These are phyloP conservation scores for Lactarius vividus DNA, from an alignment of 768 basidiomycete species.

Conservation along the genomic window DNA sequence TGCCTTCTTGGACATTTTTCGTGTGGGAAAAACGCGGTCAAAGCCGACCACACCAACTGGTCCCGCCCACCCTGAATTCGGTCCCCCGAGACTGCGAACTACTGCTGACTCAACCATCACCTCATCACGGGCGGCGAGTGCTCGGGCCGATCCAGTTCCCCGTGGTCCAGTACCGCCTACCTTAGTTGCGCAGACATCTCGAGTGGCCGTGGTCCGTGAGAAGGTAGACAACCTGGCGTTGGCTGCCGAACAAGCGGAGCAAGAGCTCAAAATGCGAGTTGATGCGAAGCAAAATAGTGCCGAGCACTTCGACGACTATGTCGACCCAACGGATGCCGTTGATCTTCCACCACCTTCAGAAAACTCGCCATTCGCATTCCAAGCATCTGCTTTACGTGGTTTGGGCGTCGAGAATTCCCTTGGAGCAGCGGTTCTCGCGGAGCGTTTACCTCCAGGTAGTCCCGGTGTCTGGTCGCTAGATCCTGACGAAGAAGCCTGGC, in stretches of 20 bases:
- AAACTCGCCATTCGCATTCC: slow-evolving; percentile 69
- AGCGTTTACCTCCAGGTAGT: slow-evolving; percentile 61
- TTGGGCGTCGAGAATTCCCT: slow-evolving; percentile 73
- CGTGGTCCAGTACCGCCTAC: slow-evolving; percentile 28
- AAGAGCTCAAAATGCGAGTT: slow-evolving; percentile 60
- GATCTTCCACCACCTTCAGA: slow-evolving; percentile 71
- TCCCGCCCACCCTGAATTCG: slow-evolving; percentile 38
- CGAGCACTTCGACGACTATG: slow-evolving; percentile 51
- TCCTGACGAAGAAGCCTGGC: slow-evolving; percentile 64
- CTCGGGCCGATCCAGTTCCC: slow-evolving; percentile 27
- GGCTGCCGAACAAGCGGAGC: slow-evolving; percentile 75
- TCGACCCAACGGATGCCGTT: slow-evolving; percentile 83
- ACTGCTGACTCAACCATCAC: slow-evolving; percentile 28
- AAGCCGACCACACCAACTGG: slow-evolving; percentile 52
- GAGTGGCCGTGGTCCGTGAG: slow-evolving; percentile 81
- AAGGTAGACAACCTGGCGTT: slow-evolving; percentile 66
- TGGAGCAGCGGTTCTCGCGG: slow-evolving; percentile 72
- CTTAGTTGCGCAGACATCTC: slow-evolving; percentile 28
- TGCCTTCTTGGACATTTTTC: slow-evolving; percentile 67
- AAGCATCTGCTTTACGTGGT: slow-evolving; percentile 70
- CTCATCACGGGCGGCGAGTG: slow-evolving; percentile 21
- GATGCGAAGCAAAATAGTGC: slow-evolving; percentile 45
- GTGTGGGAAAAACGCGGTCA: slow-evolving; percentile 63
- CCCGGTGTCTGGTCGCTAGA: slow-evolving; percentile 58
- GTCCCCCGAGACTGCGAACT: slow-evolving; percentile 27